Base-by-base conservation (phyloP, 139 green algal species). In the Monoraphidium neglectum region DNA sequence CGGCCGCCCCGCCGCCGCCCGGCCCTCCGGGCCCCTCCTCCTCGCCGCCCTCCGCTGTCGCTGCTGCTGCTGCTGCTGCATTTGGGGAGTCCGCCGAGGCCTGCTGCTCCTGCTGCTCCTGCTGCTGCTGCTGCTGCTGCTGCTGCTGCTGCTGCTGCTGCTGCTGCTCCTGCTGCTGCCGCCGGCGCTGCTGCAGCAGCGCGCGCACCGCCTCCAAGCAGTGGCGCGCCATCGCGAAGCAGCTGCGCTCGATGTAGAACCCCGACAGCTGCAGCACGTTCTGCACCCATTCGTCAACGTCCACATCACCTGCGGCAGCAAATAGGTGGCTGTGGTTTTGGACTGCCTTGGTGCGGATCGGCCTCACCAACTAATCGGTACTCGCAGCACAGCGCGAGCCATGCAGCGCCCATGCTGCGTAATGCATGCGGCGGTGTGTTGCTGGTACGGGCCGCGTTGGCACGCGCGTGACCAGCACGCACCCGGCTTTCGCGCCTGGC, bases 261-360 rank as follows among this genome's bases (percentile, higher is more conserved):
- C 68, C 70, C 33, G 75, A 73, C 36, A 90, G 79, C 68, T 90
- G 86, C 60, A 86, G 54, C 60, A 78, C 87, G 73, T 90, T 90
- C 67, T 88, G 83, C 33, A 88, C 78, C 86, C 86, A 90, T 21
- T 86, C 80, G 57, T 86, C 70, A 26, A 85, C 30, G 18, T 83
- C 69, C 23, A 78, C 79, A 21, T 72, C 68, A 38, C 82, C 82
- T 88, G 80, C 51, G 56, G 33, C 30, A 1, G 36, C 38, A 32
- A 51, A n/a, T n/a, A n/a, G n/a, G n/a, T n/a, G n/a, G n/a, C n/a
- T n/a, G n/a, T n/a, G n/a, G n/a, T n/a, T n/a, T n/a, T n/a, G n/a
- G n/a, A n/a, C n/a, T n/a, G n/a, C n/a, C n/a, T n/a, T n/a, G n/a
- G n/a, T n/a, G n/a, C n/a, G n/a, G n/a, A n/a, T n/a, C n/a, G n/a